A percentile compares a stretch with the other conserved stretches of the same genome.
Evolutionary conservation across 768 basidiomycete genomes (phyloP).

Genomic region (Cystofilobasidium capitatum): DNA sequence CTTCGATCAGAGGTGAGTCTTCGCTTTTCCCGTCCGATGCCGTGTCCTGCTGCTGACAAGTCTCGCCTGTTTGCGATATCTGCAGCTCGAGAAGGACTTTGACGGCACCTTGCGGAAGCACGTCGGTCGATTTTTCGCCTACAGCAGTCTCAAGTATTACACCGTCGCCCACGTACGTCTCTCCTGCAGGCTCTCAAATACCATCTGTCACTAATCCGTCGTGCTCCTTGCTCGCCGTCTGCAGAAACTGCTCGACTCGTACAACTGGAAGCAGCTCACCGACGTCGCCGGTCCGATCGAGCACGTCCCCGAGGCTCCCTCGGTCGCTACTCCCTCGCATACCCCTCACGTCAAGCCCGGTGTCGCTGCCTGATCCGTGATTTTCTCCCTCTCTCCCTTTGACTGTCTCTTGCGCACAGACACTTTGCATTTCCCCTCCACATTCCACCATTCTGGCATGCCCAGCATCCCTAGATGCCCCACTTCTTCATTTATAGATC

Average conservation of each 20-base stretch:
- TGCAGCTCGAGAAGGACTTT: conserved; percentile 11
- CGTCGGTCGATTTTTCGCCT: conserved; percentile 13
- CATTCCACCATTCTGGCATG: no score
- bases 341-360: not conserved
- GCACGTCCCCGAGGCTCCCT: not conserved
- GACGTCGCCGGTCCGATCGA: not conserved
- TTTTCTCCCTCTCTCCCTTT: no score
- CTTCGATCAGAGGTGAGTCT: conserved; percentile 30
- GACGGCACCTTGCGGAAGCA: conserved; percentile 1
- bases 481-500: no score
- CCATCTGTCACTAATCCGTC: not conserved
- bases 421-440: not conserved
- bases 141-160: conserved; percentile 6
- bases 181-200: not conserved
- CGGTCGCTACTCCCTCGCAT: not conserved
- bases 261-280: not conserved
- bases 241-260: not conserved
- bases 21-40: not conserved
- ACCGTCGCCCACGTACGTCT: conserved; percentile 5
- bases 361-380: not conserved
- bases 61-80: not conserved
- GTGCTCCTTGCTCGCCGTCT: not conserved
- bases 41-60: not conserved
- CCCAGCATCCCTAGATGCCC: no score
- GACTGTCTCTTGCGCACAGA: not conserved